Percentiles rank a stretch among this genome's conserved stretches.
Conservation (phyloP, 2,329 filamentous ascomycete genomes). For the Talaromyces marneffei region DNA sequence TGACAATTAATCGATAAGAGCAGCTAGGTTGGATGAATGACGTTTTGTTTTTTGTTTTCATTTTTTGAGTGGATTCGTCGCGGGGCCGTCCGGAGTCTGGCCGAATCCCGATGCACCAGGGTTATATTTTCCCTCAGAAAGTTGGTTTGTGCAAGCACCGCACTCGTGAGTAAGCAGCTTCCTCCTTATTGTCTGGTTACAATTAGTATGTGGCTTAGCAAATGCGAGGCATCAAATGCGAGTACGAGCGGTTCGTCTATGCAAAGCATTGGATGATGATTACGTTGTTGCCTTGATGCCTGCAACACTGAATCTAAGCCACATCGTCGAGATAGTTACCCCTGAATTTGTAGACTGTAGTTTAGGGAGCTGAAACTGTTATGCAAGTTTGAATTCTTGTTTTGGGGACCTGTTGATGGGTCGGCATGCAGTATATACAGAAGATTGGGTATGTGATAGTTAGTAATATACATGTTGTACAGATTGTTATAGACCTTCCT, state of each 20-base stretch:
- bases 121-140: neutral
- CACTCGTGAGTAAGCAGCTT: no score
- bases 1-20: neutral
- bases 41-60: neutral
- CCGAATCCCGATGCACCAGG: no score
- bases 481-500: conserved; percentile 50
- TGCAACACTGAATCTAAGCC: conserved; percentile 6
- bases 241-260: neutral
- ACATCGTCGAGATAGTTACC: neutral
- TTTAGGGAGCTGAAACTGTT: neutral
- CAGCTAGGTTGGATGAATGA: neutral
- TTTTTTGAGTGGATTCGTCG: neutral
- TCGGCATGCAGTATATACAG: neutral
- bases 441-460: neutral
- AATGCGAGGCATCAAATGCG: neutral
- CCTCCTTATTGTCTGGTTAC: neutral
- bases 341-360: neutral
- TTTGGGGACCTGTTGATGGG: neutral
- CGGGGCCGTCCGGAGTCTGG: neutral
- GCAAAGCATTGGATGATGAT: neutral
- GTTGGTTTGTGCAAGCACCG: no score
- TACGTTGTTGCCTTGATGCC: conserved; percentile 5
- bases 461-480: neutral
- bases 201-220: neutral
- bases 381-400: neutral